Percentiles rank a stretch among this genome's conserved stretches.
Evolutionary conservation across 2,329 filamentous ascomycete genomes (phyloP).

Genomic region (Ophiostoma sp.): DNA sequence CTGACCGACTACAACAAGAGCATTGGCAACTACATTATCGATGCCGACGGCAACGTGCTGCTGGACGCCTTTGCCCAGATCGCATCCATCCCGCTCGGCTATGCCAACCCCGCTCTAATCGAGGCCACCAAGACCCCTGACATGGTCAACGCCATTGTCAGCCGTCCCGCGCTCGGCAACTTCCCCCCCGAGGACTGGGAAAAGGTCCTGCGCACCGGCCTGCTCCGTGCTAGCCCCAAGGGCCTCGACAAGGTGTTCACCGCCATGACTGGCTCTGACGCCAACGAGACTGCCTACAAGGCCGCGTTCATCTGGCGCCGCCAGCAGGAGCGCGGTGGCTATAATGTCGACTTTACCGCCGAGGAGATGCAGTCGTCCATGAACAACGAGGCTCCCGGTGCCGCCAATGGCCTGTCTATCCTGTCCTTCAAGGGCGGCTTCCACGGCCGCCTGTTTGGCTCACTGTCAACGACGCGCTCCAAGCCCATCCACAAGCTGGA

Average conservation of each 20-base stretch:
- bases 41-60: conserved; percentile 64
- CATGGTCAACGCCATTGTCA: conserved; percentile 76
- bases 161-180: conserved; percentile 83
- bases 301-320: conserved; percentile 90
- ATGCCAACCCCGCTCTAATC: conserved; percentile 77
- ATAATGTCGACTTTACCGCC: conserved; percentile 69
- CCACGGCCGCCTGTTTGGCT: conserved; percentile 86
- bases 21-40: conserved; percentile 73
- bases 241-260: conserved; percentile 87
- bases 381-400: conserved; percentile 73
- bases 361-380: conserved; percentile 71
- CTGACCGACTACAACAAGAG: conserved; percentile 69
- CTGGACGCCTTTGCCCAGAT: conserved; percentile 77
- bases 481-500: conserved; percentile 95
- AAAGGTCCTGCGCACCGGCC: conserved; percentile 68
- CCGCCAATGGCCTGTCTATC: conserved; percentile 66
- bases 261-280: conserved; percentile 80
- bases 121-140: conserved; percentile 67
- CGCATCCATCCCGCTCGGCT: conserved; percentile 84
- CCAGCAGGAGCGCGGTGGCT: conserved; percentile 72
- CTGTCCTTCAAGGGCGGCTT: conserved; percentile 83
- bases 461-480: conserved; percentile 79
- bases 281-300: conserved; percentile 92
- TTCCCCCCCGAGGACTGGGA: conserved; percentile 85
- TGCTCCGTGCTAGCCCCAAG: conserved; percentile 75